These are phyloP conservation scores for Cyberlindnera maritima DNA, from an alignment of 805 yeast species.

Conservation along the genomic window DNA sequence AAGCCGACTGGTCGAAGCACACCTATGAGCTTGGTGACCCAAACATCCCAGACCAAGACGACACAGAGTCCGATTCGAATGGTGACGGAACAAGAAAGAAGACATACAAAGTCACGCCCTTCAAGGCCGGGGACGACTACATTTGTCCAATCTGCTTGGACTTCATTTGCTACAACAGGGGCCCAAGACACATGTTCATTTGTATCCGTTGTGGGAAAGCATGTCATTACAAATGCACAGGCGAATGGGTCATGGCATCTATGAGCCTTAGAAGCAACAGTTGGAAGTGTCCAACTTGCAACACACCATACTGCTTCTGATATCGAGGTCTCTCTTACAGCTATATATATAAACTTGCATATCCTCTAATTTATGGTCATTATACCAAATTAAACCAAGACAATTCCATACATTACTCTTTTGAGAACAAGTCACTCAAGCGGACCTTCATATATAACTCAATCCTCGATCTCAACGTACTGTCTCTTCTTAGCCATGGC, in stretches of 20 bases:
- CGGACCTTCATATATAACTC: background rate
- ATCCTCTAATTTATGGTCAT: too few species aligned
- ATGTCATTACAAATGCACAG: background rate
- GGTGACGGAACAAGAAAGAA: background rate
- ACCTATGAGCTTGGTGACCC: background rate
- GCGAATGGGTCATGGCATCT: background rate
- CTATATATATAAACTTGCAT: too few species aligned
- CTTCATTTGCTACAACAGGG: background rate
- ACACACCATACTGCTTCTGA: background rate
- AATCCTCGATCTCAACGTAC: conserved; percentile 1
- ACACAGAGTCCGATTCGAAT: background rate
- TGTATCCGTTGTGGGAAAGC: background rate
- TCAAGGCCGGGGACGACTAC: background rate
- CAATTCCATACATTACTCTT: too few species aligned
- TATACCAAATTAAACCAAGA: too few species aligned
- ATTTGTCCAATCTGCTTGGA: background rate
- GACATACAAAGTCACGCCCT: background rate
- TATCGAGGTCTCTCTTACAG: too few species aligned
- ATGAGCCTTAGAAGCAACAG: background rate
- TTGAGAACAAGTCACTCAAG: too few species aligned
- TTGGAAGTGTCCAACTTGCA: background rate
- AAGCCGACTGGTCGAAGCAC: background rate
- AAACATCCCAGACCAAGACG: background rate
- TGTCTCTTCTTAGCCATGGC: conserved; percentile 2
- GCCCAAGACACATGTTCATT: background rate